Evolutionary conservation across 176 grass and related monocot species (phyloP).

Genomic region (Dactylis glomerata): DNA sequence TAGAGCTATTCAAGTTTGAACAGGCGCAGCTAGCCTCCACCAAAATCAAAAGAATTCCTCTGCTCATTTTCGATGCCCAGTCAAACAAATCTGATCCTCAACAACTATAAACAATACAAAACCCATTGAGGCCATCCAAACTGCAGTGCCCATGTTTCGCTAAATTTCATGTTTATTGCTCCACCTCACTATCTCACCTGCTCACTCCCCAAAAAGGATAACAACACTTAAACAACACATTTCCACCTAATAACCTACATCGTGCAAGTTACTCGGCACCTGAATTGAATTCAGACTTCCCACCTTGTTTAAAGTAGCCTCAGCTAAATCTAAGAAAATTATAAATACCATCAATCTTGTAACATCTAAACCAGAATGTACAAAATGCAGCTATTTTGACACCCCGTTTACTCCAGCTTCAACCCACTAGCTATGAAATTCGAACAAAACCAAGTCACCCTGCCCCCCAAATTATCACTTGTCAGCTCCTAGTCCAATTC

Average conservation of each 20-base stretch:
- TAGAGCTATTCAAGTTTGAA: constrained; percentile 11
- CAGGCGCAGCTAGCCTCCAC: not conserved
- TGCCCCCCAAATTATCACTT: not conserved
- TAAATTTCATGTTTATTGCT: not conserved
- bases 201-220: not conserved
- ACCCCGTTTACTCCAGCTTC: not conserved
- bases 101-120: not conserved
- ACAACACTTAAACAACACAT: not conserved
- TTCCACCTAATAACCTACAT: not conserved
- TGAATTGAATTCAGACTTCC: not conserved
- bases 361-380: constrained; percentile 7
- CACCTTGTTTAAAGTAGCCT: not conserved
- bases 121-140: not conserved
- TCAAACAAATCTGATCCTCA: constrained; percentile 5
- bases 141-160: not conserved
- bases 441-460: not conserved
- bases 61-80: not conserved
- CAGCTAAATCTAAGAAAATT: not conserved
- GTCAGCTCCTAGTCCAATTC: not conserved
- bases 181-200: not conserved
- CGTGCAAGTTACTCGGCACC: not conserved
- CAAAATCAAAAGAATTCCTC: not conserved
- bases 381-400: not conserved
- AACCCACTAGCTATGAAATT: not conserved
- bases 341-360: not conserved